Evolutionary conservation across 2,329 filamentous ascomycete species (phyloP).

Genomic region (Colletotrichum sp.): DNA sequence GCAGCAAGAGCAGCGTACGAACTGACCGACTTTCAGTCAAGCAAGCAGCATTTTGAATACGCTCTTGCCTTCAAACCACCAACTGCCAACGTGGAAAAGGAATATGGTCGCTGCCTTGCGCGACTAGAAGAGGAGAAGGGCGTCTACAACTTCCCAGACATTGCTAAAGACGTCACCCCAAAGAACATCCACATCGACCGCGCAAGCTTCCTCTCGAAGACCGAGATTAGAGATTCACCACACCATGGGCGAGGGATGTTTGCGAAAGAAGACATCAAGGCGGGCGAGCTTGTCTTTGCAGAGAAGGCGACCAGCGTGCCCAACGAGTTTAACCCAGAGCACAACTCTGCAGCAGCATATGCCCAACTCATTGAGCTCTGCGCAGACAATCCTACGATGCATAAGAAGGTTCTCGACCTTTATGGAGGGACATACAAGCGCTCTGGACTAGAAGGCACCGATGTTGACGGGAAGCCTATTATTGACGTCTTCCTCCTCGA

Average conservation of each 20-base stretch:
- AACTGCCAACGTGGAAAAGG: slow-evolving; percentile 21
- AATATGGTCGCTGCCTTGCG: slow-evolving; percentile 19
- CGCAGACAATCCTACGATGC: slow-evolving; percentile 40
- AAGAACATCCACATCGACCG: slow-evolving; percentile 22
- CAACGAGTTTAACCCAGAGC: slow-evolving; percentile 44
- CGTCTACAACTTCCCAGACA: slow-evolving; percentile 17
- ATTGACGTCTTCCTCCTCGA: slow-evolving; percentile 44
- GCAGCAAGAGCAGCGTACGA: slow-evolving; percentile 38
- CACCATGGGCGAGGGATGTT: slow-evolving; percentile 47
- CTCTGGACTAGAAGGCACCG: slow-evolving; percentile 30
- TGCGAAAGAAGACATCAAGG: slow-evolving; percentile 36
- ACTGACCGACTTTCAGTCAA: slow-evolving; percentile 30
- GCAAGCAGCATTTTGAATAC: slow-evolving; percentile 26
- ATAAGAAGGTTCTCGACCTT: slow-evolving; percentile 35
- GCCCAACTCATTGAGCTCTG: slow-evolving; percentile 42
- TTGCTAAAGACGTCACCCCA: slow-evolving; percentile 14
- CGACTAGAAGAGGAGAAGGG: slow-evolving; percentile 16
- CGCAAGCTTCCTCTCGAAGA: slow-evolving; percentile 38
- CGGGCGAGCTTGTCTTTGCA: slow-evolving; percentile 44
- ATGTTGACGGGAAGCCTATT: slow-evolving; percentile 37
- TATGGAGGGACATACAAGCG: slow-evolving; percentile 37
- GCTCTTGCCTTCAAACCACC: slow-evolving; percentile 26
- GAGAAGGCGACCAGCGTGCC: slow-evolving; percentile 45
- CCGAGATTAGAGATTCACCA: slow-evolving; percentile 31
- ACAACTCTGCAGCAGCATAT: slow-evolving; percentile 46